Conservation (phyloP, 116 monocot genomes). For the Trichopus zeylanicus region DNA sequence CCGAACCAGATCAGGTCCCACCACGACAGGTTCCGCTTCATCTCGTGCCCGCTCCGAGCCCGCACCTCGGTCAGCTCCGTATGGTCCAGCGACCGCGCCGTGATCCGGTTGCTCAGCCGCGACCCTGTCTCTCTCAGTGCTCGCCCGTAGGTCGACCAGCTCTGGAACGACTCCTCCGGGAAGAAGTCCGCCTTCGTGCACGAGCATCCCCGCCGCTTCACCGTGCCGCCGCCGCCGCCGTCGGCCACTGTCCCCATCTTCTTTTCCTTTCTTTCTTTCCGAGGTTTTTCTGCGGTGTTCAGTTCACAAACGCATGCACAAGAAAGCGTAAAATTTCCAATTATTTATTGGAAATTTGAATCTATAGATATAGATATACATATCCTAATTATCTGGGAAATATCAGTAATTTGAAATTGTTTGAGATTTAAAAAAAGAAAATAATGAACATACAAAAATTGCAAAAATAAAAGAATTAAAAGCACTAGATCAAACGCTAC, state of each 20-base stretch:
- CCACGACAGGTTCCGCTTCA: slow-evolving; percentile 62
- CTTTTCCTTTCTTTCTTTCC: neutral
- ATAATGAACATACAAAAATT: no score
- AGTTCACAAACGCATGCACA: no score
- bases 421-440: no score
- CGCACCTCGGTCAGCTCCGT: slow-evolving; percentile 45
- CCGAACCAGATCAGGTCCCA: slow-evolving; percentile 79
- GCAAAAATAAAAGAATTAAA: no score
- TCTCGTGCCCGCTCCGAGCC: slow-evolving; percentile 50
- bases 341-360: no score
- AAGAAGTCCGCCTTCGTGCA: slow-evolving; percentile 51
- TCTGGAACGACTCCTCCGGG: slow-evolving; percentile 59
- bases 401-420: no score
- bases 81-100: slow-evolving; percentile 32
- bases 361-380: no score
- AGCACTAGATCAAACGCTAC: no score
- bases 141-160: slow-evolving; percentile 32
- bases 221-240: neutral
- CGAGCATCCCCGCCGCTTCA: slow-evolving; percentile 14
- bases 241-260: neutral
- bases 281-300: no score
- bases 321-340: no score
- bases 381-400: no score
- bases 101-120: slow-evolving; percentile 36
- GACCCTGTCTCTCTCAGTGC: slow-evolving; percentile 34